Percentiles rank a stretch among this genome's conserved stretches.
Conservation (phyloP, 2,329 filamentous ascomycete species). For the Calonectria multiphialidica region DNA sequence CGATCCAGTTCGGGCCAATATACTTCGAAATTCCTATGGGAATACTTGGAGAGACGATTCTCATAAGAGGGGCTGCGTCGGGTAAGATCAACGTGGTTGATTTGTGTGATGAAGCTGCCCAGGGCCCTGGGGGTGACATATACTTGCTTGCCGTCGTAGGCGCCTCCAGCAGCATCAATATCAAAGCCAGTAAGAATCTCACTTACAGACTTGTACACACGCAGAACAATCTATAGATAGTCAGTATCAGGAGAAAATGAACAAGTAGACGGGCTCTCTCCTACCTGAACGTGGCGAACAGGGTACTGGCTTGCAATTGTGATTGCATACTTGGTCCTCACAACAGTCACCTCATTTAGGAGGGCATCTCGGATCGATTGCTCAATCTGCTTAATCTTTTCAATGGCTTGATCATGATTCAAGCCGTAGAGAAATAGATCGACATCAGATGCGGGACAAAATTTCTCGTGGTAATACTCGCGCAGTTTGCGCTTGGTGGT, state of each 20-base stretch:
- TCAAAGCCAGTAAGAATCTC: slow-evolving; percentile 92
- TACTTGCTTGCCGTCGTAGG: slow-evolving; percentile 85
- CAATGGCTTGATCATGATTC: slow-evolving; percentile 79
- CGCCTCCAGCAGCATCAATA: slow-evolving; percentile 85
- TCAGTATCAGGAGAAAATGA: slow-evolving; percentile 11
- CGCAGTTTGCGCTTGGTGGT: slow-evolving; percentile 72
- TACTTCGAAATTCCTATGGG: slow-evolving; percentile 85
- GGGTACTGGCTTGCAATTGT: slow-evolving; percentile 89
- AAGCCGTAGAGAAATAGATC: slow-evolving; percentile 89
- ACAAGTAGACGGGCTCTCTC: neutral
- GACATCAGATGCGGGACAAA: slow-evolving; percentile 87
- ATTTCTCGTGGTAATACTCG: slow-evolving; percentile 84
- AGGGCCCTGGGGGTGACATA: slow-evolving; percentile 83
- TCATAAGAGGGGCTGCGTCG: slow-evolving; percentile 89
- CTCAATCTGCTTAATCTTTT: slow-evolving; percentile 90
- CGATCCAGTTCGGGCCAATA: slow-evolving; percentile 83
- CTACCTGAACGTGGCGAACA: slow-evolving; percentile 79
- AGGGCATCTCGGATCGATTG: slow-evolving; percentile 80
- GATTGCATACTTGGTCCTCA: slow-evolving; percentile 88
- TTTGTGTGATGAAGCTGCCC: slow-evolving; percentile 83
- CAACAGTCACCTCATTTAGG: slow-evolving; percentile 84
- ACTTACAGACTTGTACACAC: slow-evolving; percentile 85
- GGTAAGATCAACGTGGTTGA: slow-evolving; percentile 83
- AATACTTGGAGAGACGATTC: slow-evolving; percentile 88
- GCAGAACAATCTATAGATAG: slow-evolving; percentile 77